phyloP scores from a whole-genome alignment of 2,329 filamentous ascomycete species.

The Laburnicola sp. region DNA sequence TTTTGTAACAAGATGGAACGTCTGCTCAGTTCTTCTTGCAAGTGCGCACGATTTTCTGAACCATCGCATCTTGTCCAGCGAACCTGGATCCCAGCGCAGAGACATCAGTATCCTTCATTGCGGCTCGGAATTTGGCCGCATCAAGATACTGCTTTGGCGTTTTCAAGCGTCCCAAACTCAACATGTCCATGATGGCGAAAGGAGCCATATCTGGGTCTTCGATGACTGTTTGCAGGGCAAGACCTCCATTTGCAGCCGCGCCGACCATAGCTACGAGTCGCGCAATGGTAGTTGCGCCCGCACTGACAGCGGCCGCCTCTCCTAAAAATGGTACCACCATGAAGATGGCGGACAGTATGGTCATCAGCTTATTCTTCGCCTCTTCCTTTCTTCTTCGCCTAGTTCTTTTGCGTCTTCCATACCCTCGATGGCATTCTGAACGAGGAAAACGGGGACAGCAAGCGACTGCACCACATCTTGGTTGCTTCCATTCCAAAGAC shows the following conservation, averaged over 20 bases:
- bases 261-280: not conserved
- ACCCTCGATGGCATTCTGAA: constrained; percentile 8
- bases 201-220: constrained; percentile 8
- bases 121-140: constrained; percentile 1
- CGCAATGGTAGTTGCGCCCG: constrained; percentile 1
- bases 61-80: not conserved
- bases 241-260: constrained; percentile 1
- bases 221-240: constrained; percentile 5
- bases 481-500: constrained; percentile 1
- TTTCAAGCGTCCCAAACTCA: constrained; percentile 2
- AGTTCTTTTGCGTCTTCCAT: constrained; percentile 12
- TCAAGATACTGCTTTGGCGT: constrained; percentile 1
- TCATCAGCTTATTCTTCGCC: constrained; percentile 5
- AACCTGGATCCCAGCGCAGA: not conserved
- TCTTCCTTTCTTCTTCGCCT: constrained; percentile 9
- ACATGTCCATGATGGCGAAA: constrained; percentile 6
- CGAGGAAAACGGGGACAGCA: constrained; percentile 10
- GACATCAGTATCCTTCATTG: constrained; percentile 2
- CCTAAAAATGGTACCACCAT: constrained; percentile 10
- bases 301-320: constrained; percentile 1
- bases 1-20: too few relatives aligned
- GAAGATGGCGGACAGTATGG: constrained; percentile 11
- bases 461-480: constrained; percentile 7
- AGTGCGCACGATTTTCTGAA: constrained; percentile 1
- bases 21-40: not conserved